These are phyloP conservation scores for Yamadazyma philogaea DNA, from an alignment of 805 yeast genomes.

Conservation along the genomic window DNA sequence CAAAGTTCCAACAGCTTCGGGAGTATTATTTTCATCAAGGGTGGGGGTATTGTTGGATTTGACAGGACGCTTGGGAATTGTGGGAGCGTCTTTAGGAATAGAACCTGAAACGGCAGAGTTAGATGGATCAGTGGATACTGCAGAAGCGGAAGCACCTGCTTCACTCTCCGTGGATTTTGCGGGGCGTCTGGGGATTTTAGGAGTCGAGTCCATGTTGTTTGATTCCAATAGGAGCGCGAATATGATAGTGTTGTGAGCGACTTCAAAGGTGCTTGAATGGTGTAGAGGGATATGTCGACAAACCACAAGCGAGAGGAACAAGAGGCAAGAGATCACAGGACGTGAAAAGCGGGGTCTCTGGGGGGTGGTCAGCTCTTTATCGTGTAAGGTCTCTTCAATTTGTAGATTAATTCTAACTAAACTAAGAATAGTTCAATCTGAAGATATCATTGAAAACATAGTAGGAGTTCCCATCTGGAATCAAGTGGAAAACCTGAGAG, in stretches of 20 bases:
- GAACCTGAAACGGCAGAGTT: not conserved
- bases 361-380: not conserved
- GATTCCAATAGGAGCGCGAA: not conserved
- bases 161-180: not conserved
- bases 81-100: slow-evolving; percentile 15
- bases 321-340: not conserved
- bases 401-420: not conserved
- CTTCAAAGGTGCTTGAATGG: too few relatives aligned
- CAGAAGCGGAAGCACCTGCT: not conserved
- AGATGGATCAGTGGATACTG: not conserved
- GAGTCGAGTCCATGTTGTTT: slow-evolving; percentile 5
- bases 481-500: slow-evolving; percentile 95
- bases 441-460: slow-evolving; percentile 95
- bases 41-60: slow-evolving; percentile 3
- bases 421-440: slow-evolving; percentile 78
- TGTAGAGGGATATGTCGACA: too few relatives aligned
- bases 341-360: not conserved
- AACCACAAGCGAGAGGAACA: too few relatives aligned
- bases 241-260: too few relatives aligned
- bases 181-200: slow-evolving; percentile 7
- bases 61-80: slow-evolving; percentile 28
- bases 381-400: not conserved
- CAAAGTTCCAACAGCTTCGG: not conserved
- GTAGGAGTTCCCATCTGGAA: slow-evolving; percentile 88
- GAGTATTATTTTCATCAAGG: not conserved